phyloP scores from a whole-genome alignment of 345 rosid species.

The Murraya koenigii region DNA sequence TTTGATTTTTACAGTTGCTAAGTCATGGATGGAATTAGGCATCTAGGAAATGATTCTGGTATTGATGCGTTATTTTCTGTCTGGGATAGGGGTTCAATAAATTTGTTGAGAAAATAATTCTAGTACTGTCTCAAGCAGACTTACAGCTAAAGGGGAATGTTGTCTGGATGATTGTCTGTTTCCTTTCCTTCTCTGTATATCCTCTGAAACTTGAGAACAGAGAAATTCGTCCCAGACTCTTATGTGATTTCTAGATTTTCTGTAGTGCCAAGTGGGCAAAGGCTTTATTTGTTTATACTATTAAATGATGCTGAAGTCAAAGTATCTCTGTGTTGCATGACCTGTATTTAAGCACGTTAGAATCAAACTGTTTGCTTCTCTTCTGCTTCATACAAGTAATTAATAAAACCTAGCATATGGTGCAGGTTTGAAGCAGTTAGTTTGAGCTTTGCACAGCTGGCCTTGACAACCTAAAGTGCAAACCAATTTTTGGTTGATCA shows the following conservation, averaged over 20 bases:
- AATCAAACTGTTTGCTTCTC: neutral
- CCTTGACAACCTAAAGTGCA: neutral
- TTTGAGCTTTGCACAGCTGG: neutral
- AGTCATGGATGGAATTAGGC: neutral
- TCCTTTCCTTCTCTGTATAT: neutral
- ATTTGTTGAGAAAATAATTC: neutral
- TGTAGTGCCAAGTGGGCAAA: neutral
- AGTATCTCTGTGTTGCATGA: neutral
- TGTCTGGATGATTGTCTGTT: neutral
- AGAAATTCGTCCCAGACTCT: neutral
- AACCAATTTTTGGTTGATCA: neutral
- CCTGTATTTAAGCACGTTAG: neutral
- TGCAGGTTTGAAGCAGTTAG: conserved; percentile 18
- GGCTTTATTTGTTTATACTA: neutral
- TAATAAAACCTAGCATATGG: neutral
- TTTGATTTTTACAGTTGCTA: neutral
- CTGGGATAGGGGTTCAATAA: neutral
- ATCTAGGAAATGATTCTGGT: neutral
- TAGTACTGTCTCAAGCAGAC: neutral
- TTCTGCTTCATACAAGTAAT: conserved; percentile 4
- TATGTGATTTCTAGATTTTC: neutral
- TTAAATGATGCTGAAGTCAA: neutral
- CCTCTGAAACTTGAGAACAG: neutral
- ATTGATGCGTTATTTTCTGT: neutral
- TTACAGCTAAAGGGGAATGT: neutral